A percentile compares a stretch with the other conserved stretches of the same genome.
Evolutionary conservation across 495 filamentous ascomycete genomes (phyloP).

Genomic region (Penicillium canescens): DNA sequence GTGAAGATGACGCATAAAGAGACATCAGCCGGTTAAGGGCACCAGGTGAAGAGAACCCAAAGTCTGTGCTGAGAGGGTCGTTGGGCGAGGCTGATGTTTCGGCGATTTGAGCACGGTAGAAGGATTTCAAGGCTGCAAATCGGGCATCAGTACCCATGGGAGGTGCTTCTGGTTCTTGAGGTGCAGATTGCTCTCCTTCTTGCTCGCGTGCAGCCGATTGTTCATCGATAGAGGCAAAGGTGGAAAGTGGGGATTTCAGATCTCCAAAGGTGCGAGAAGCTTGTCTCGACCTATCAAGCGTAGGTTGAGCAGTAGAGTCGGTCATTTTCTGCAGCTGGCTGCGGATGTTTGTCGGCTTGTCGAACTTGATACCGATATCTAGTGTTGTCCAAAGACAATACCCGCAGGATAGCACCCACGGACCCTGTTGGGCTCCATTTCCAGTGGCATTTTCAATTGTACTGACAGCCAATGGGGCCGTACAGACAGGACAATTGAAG

Average conservation of each 20-base stretch:
- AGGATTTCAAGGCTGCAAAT: conserved; percentile 60
- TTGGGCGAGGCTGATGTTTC: conserved; percentile 55
- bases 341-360: conserved; percentile 81
- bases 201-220: conserved; percentile 17
- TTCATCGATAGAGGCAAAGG: conserved; percentile 37
- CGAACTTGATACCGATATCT: conserved; percentile 87
- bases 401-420: conserved; percentile 78
- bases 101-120: conserved; percentile 71
- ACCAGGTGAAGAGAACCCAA: conserved; percentile 74
- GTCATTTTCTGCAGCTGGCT: conserved; percentile 65
- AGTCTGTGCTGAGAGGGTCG: conserved; percentile 47
- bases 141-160: conserved; percentile 38
- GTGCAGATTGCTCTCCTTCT: conserved; percentile 8
- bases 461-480: conserved; percentile 73
- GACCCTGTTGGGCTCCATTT: conserved; percentile 49
- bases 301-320: conserved; percentile 21
- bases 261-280: conserved; percentile 36
- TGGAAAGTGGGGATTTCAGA: conserved; percentile 43
- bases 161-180: conserved; percentile 17
- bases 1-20: conserved; percentile 68
- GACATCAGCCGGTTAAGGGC: conserved; percentile 87
- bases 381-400: conserved; percentile 91
- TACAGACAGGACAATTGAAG: conserved; percentile 90
- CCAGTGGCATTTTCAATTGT: conserved; percentile 55
- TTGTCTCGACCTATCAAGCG: conserved; percentile 31